Conservation (phyloP, 805 yeast genomes). For the Metschnikowia picachoensis region DNA sequence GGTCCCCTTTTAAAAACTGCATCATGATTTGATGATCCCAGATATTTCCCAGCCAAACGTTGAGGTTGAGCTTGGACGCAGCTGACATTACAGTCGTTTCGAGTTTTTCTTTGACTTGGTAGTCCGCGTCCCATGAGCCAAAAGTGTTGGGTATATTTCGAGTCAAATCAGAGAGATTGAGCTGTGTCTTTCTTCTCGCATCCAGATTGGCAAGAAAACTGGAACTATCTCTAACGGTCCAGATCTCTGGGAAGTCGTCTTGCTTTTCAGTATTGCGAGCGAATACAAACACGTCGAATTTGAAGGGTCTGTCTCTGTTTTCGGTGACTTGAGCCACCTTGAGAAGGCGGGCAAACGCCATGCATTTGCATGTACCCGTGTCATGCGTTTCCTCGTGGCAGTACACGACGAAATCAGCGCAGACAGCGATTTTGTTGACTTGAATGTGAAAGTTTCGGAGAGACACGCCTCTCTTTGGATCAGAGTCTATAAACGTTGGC, state of each 20-base stretch:
- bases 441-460: conserved; percentile 85
- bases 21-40: conserved; percentile 57
- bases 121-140: conserved; percentile 59
- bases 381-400: conserved; percentile 9
- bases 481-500: conserved; percentile 56
- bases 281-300: conserved; percentile 23
- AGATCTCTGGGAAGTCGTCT: conserved; percentile 4
- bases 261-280: conserved; percentile 5
- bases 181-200: conserved; percentile 18
- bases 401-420: conserved; percentile 77
- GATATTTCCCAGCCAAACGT: conserved; percentile 80
- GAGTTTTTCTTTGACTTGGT: conserved; percentile 67
- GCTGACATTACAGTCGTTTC: conserved; percentile 82
- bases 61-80: conserved; percentile 53
- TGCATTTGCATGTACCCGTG: conserved; percentile 9
- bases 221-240: conserved; percentile 14
- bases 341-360: conserved; percentile 29
- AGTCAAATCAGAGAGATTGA: conserved; percentile 11
- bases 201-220: conserved; percentile 10
- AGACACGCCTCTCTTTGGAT: conserved; percentile 69
- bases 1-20: conserved; percentile 10
- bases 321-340: conserved; percentile 36
- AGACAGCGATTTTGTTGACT: conserved; percentile 68
- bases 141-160: conserved; percentile 11
- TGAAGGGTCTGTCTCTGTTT: neutral